Base-by-base conservation (phyloP, 805 yeast species). In the Hanseniaspora thailandica region DNA sequence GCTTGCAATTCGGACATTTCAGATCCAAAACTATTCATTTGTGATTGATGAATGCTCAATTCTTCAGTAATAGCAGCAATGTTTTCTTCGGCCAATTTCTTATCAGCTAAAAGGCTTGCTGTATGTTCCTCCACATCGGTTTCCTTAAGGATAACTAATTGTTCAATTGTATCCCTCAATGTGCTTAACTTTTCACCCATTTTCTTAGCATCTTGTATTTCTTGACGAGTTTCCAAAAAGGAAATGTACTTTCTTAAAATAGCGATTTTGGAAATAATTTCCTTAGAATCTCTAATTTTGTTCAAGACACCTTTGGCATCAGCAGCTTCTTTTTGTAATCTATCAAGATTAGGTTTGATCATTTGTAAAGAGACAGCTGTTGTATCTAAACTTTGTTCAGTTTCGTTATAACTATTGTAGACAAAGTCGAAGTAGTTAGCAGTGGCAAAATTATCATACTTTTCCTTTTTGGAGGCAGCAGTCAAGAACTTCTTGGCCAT, bases 401-500 rank as follows among this genome's bases (percentile, higher is more conserved):
- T 69, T 7, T 64, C 63, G 20, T 65, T 70, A 55, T 80, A 73
- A 61, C 82, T 80, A 15, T 25, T 35, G 33, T 50, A 50, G 19
- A 50, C 54, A 41, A 34, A 40, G 23, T 50, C 47, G 28, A 50
- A 50, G 20, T 50, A 41, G 22, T 50, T 50, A 4, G 54, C 54
- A 19, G 54, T 31, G 13, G 54, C 54, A 63, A 90, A 86, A 62
- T 78, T 81, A 15, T 74, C 73, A 65, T 81, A 93, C 66, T 88
- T 86, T 46, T 77, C 82, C 34, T 72, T 73, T 55, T 86, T 84
- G 4, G 86, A 75, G 4, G 93, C 79, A 31, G 82, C 78, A 0
- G 95, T 84, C 57, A 93, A 69, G 63, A 93, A 93, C 15, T 89
- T 84, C 59, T 95, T 78, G 1, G 99, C 97, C 56, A 82, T 85